Evolutionary conservation across 495 filamentous ascomycete genomes (phyloP).

Genomic region (Delitschia confertaspora): DNA sequence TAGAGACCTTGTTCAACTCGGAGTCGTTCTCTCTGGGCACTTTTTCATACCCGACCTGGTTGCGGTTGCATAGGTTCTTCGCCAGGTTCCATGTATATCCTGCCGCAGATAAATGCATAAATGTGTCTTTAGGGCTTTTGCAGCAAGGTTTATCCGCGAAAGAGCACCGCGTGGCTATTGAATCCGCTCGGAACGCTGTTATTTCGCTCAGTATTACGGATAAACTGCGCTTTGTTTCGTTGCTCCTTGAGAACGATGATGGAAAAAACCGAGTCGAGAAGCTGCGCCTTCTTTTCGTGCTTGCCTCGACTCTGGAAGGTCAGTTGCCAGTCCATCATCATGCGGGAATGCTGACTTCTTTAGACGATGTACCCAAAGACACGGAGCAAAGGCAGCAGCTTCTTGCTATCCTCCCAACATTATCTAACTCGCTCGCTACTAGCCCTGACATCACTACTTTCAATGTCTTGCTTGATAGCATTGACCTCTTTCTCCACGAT

Average conservation of each 20-base stretch:
- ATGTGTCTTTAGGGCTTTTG: constrained; percentile 1
- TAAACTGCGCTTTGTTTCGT: constrained; percentile 5
- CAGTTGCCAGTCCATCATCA: not conserved
- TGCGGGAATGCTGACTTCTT: not conserved
- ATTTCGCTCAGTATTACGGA: not conserved
- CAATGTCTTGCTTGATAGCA: constrained; percentile 14
- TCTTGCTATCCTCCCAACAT: constrained; percentile 8
- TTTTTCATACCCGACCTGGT: not conserved
- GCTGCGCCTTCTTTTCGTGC: constrained; percentile 7
- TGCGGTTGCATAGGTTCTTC: constrained; percentile 1
- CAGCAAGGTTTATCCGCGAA: constrained; percentile 3
- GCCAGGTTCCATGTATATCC: constrained; percentile 9
- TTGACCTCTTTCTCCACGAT: constrained; percentile 17
- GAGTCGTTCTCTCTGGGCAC: not conserved
- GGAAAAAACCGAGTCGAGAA: not conserved
- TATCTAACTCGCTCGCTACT: constrained; percentile 5
- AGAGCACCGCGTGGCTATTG: constrained; percentile 3
- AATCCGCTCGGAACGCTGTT: constrained; percentile 3
- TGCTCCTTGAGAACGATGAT: not conserved
- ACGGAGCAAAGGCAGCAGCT: constrained; percentile 16
- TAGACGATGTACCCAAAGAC: constrained; percentile 4
- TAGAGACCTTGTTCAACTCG: not conserved
- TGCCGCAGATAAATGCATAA: not conserved
- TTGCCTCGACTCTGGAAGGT: constrained; percentile 7
- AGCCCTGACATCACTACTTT: constrained; percentile 2